Evolutionary conservation across 257 asterid species (phyloP).

Genomic region (Perilla frutescens): DNA sequence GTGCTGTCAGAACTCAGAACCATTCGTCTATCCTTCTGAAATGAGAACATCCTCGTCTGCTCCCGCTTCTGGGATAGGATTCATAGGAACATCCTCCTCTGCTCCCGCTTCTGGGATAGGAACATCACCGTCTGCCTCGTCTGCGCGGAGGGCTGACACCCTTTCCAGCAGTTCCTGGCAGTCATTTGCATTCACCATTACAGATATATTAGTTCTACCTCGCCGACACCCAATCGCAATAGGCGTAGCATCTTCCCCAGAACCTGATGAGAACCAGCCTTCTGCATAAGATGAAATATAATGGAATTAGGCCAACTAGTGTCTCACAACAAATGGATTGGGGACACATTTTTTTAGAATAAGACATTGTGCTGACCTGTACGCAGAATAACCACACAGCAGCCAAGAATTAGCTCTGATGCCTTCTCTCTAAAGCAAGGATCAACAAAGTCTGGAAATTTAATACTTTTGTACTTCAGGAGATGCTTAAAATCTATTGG

Average conservation of each 20-base stretch:
- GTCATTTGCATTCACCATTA: conserved; percentile 82
- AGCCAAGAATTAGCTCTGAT: conserved; percentile 70
- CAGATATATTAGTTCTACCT: conserved; percentile 73
- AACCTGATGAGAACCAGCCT: conserved; percentile 42
- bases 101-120: conserved; percentile 32
- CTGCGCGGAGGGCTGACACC: conserved; percentile 46
- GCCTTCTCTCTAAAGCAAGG: conserved; percentile 69
- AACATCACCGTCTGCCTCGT: conserved; percentile 37
- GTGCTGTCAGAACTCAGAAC: neutral
- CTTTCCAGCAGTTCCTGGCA: conserved; percentile 81
- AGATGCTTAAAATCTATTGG: conserved; percentile 79
- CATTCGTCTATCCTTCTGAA: neutral
- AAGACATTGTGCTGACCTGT: conserved; percentile 55
- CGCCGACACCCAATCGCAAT: conserved; percentile 94
- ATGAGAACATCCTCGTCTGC: no score
- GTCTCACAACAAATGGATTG: neutral
- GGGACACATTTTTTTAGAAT: neutral
- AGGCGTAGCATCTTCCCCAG: conserved; percentile 53
- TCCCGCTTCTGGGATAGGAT: conserved; percentile 31
- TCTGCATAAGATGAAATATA: conserved; percentile 49
- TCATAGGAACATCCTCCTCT: conserved; percentile 29
- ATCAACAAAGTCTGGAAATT: conserved; percentile 73
- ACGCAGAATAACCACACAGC: conserved; percentile 75
- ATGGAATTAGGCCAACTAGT: neutral
- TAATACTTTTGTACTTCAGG: conserved; percentile 75